phyloP scores from a whole-genome alignment of 352 stramenopile genomes.

The Thalassiosira ordinaria region DNA sequence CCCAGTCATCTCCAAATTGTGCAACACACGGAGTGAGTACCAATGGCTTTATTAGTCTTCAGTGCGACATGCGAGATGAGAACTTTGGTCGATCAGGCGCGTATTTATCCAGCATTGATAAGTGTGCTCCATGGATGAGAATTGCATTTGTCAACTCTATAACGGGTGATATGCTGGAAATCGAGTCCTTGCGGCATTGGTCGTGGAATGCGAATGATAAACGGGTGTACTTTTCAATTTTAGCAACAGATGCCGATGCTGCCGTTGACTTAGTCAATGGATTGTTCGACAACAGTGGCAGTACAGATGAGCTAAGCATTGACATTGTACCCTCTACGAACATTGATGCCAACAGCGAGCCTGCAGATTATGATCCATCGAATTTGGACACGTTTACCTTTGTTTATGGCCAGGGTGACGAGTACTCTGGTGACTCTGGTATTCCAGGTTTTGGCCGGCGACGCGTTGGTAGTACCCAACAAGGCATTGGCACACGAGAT shows the following conservation, averaged over 20 bases:
- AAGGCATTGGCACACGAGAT: slow-evolving; percentile 7
- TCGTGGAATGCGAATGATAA: not conserved
- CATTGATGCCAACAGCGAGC: too few relatives aligned
- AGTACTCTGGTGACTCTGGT: not conserved
- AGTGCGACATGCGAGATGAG: not conserved
- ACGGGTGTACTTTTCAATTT: not conserved
- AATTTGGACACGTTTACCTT: not conserved
- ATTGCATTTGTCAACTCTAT: not conserved
- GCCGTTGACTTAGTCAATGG: not conserved
- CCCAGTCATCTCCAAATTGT: too few relatives aligned
- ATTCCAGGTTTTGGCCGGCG: not conserved
- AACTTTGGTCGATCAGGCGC: not conserved
- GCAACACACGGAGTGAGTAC: too few relatives aligned
- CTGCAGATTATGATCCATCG: not conserved
- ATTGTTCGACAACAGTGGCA: not conserved
- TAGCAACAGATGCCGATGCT: not conserved
- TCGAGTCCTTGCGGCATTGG: slow-evolving; percentile 2
- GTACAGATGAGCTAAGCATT: not conserved
- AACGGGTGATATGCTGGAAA: not conserved
- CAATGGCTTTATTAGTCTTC: too few relatives aligned
- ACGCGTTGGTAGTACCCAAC: not conserved
- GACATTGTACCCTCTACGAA: too few relatives aligned
- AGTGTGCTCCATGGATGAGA: slow-evolving; percentile 15
- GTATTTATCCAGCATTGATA: not conserved
- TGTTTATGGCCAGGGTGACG: not conserved